Percentiles rank a stretch among this genome's conserved stretches.
Evolutionary conservation across 1,284 basidiomycete species (phyloP).

Genomic region (Calocybe gambosa): DNA sequence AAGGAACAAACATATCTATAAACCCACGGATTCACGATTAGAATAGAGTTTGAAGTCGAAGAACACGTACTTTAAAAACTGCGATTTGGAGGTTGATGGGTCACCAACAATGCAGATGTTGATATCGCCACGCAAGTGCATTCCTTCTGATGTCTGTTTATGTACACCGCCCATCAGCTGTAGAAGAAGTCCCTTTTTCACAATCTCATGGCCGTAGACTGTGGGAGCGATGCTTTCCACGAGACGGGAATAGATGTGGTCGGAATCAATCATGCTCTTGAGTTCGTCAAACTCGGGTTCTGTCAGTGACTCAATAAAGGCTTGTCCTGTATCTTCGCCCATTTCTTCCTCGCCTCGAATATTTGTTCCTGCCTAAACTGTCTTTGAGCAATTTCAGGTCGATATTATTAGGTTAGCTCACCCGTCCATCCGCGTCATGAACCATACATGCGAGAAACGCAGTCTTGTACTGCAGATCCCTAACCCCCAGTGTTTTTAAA

Average conservation of each 20-base stretch:
- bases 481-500: conserved; percentile 89
- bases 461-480: conserved; percentile 97
- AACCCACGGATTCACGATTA: background rate
- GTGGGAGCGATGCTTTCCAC: conserved; percentile 97
- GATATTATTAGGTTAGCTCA: conserved; percentile 32
- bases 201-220: conserved; percentile 97
- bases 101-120: conserved; percentile 99
- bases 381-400: background rate
- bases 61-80: conserved; percentile 80
- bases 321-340: conserved; percentile 68
- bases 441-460: conserved; percentile 99
- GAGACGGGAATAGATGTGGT: conserved; percentile 91
- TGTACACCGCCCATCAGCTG: conserved; percentile 99
- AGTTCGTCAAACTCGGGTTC: conserved; percentile 95
- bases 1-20: conserved; percentile 96
- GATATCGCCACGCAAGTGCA: conserved; percentile 95
- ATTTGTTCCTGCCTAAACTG: conserved; percentile 66
- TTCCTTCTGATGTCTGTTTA: conserved; percentile 94
- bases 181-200: conserved; percentile 96
- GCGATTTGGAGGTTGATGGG: conserved; percentile 95
- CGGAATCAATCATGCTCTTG: conserved; percentile 86
- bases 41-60: conserved; percentile 33
- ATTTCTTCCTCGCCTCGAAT: conserved; percentile 83
- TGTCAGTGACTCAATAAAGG: conserved; percentile 85
- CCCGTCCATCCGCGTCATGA: conserved; percentile 81